Percentiles rank a stretch among this genome's conserved stretches.
Conservation (phyloP, 495 filamentous ascomycete genomes). For the Diplogelasinospora grovesii region DNA sequence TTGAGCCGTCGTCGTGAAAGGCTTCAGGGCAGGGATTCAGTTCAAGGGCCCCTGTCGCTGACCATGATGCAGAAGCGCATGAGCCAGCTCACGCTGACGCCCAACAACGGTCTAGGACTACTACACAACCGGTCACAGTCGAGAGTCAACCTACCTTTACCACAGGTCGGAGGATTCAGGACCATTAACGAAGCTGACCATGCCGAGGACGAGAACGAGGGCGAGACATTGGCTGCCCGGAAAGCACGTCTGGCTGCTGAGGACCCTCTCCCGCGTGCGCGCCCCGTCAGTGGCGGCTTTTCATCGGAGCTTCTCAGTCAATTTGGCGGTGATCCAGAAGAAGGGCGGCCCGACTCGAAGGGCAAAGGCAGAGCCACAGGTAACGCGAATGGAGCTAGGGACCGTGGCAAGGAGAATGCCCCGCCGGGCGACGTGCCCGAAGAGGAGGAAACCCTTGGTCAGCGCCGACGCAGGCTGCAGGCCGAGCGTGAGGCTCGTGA, state of each 20-base stretch:
- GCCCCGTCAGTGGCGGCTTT: conserved; percentile 67
- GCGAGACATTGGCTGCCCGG: conserved; percentile 74
- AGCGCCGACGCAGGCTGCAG: conserved; percentile 75
- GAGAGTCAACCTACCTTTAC: conserved; percentile 16
- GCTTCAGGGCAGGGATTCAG: conserved; percentile 51
- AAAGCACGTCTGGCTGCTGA: conserved; percentile 59
- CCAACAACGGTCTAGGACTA: conserved; percentile 3
- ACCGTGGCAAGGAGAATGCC: conserved; percentile 20
- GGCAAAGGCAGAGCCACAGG: conserved; percentile 18
- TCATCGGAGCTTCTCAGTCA: conserved; percentile 71
- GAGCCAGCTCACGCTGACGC: conserved; percentile 34
- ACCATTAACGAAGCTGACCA: conserved; percentile 11
- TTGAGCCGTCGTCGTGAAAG: conserved; percentile 72
- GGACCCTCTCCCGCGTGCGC: conserved; percentile 41
- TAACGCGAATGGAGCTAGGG: conserved; percentile 6
- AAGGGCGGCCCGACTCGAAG: conserved; percentile 25
- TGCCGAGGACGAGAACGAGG: conserved; percentile 52
- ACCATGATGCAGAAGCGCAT: conserved; percentile 30
- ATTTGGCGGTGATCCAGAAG: conserved; percentile 45
- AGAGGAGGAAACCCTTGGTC: conserved; percentile 81
- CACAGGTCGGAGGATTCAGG: conserved; percentile 1
- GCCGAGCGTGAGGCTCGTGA: conserved; percentile 56
- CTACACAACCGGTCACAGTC: conserved; percentile 19
- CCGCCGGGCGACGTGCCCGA: conserved; percentile 34
- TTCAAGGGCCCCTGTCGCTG: conserved; percentile 14